Evolutionary conservation across 2,329 filamentous ascomycete genomes (phyloP).

Genomic region (Erysiphe pulchra): DNA sequence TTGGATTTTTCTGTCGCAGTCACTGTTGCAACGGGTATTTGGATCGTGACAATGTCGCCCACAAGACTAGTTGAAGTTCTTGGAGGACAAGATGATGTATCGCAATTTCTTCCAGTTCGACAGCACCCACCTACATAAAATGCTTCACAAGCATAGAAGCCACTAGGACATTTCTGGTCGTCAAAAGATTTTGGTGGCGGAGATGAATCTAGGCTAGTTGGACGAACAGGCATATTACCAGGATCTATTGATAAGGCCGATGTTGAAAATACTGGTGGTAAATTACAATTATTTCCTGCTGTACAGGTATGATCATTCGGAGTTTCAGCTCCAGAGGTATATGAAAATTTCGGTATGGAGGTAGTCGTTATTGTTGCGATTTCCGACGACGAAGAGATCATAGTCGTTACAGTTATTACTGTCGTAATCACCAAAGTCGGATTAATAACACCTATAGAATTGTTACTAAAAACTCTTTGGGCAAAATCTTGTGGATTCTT

Average conservation of each 20-base stretch:
- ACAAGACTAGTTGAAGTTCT: conserved; percentile 36
- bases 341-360: conserved; percentile 3
- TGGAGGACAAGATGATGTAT: conserved; percentile 51
- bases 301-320: conserved; percentile 11
- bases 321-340: conserved; percentile 11
- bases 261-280: conserved; percentile 9
- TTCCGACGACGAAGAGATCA: conserved; percentile 13
- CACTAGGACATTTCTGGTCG: conserved; percentile 43
- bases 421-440: conserved; percentile 5
- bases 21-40: conserved; percentile 28
- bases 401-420: conserved; percentile 2
- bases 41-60: conserved; percentile 42
- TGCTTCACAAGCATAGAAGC: conserved; percentile 77
- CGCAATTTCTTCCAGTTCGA: conserved; percentile 64
- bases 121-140: conserved; percentile 67
- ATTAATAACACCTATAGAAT: conserved; percentile 5
- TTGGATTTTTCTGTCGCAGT: conserved; percentile 16
- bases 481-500: conserved; percentile 7
- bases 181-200: conserved; percentile 2
- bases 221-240: conserved; percentile 21
- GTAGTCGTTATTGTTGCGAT: conserved; percentile 4
- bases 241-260: conserved; percentile 3
- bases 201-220: conserved; percentile 17
- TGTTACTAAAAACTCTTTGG: conserved; percentile 1
- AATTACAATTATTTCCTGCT: conserved; percentile 11